Evolutionary conservation across 1,284 basidiomycete genomes (phyloP), one percentile per base, ranked within the genome.

Genomic region (Boletus calvinii): DNA sequence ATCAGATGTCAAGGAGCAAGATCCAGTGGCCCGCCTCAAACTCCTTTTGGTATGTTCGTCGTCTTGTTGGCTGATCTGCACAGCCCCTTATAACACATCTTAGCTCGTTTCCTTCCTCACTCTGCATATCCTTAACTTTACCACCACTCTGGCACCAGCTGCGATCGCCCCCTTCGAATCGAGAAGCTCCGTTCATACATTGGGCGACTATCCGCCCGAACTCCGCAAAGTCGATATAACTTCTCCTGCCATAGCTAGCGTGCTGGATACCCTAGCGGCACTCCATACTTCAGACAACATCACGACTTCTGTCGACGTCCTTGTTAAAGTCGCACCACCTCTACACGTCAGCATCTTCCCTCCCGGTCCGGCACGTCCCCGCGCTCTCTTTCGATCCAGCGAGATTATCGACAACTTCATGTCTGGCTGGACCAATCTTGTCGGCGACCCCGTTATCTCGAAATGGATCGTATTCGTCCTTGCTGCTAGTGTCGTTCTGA

Each of bases 391-490:
- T 38, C 57, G 56, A 47, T 69, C 67, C 5, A 61, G 52, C 44
- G 68, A 75, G 56, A 64, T 74, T 36, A 75, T 97, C 56, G 94
- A 97, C 59, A 80, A 84, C 56, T 94, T 97, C 76, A 92, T 98
- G 89, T 85, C 84, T 36, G 81, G 84, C n/a, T 98, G 95, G 96
- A 93, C 92, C 8, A 77, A 78, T n/a, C 84, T 98, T 57, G 94
- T 98, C 48, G 94, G 94, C 30, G 96, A 99, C 67, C 96, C 96
- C 0, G 84, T 98, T 50, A 75, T 99, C 60, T 89, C 85, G 65
- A 99, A 99, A 76, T 97, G 93, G 92, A 96, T 99, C 63, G 90
- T 98, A 50, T 78, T 94, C 48, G 78, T 90, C 15, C 83, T 99
- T 31, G 88, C 85, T 3, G 81, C 96, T 59, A 93, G 89, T 58